Conservation (phyloP, 1,139 yeast genomes). For the Zygosaccharomyces sapae region DNA sequence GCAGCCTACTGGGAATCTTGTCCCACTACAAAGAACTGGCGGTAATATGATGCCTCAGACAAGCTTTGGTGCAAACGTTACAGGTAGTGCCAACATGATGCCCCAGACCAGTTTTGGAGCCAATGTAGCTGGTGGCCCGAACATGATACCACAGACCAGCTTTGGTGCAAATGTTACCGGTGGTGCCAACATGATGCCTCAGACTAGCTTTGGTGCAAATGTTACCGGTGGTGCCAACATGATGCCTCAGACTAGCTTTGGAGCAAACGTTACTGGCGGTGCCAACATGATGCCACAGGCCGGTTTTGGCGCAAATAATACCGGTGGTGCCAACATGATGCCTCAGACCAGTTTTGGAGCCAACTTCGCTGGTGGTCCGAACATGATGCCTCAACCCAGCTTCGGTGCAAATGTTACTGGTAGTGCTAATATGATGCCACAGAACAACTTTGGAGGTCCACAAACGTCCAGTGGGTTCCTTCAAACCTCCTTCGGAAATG, state of each 20-base stretch:
- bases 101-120: slow-evolving; percentile 19
- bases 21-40: too few relatives aligned
- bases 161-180: slow-evolving; percentile 5
- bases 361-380: slow-evolving; percentile 30
- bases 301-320: slow-evolving; percentile 32
- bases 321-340: slow-evolving; percentile 20
- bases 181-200: slow-evolving; percentile 6
- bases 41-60: too few relatives aligned
- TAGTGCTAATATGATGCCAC: slow-evolving; percentile 26
- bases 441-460: slow-evolving; percentile 33
- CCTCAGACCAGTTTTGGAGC: slow-evolving; percentile 22
- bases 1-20: too few relatives aligned
- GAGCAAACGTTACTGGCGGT: slow-evolving; percentile 27
- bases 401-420: slow-evolving; percentile 35
- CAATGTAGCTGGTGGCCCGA: slow-evolving; percentile 15
- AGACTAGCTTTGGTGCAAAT: slow-evolving; percentile 6
- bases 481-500: slow-evolving; percentile 33
- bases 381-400: slow-evolving; percentile 20
- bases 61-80: too few relatives aligned
- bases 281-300: slow-evolving; percentile 34
- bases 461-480: slow-evolving; percentile 22
- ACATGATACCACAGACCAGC: slow-evolving; percentile 2
- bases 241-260: slow-evolving; percentile 2
- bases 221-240: slow-evolving; percentile 6
- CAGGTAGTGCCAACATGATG: slow-evolving; percentile 4